These are phyloP conservation scores for Pseudognaphalium luteoalbum DNA, from an alignment of 129 eudicot genomes.

Conservation along the genomic window DNA sequence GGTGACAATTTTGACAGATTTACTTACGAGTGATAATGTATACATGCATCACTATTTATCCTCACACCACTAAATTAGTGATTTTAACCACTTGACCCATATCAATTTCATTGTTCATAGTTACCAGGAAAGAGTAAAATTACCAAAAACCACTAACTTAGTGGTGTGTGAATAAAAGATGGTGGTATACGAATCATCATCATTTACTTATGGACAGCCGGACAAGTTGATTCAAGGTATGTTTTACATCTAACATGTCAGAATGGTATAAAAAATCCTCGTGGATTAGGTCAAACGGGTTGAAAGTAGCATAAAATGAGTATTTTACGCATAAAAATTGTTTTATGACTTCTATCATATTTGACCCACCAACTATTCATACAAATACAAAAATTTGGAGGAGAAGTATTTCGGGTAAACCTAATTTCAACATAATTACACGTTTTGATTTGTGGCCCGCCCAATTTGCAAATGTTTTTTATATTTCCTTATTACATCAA, in stretches of 20 bases:
- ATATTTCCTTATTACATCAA: background rate
- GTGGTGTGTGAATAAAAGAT: too few relatives aligned
- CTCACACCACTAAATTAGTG: too few relatives aligned
- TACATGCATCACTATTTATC: background rate
- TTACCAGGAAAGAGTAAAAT: too few relatives aligned
- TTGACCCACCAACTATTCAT: background rate
- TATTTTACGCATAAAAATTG: background rate
- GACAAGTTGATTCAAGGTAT: background rate
- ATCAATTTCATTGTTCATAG: too few relatives aligned
- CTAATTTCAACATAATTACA: background rate
- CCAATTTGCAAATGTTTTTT: background rate
- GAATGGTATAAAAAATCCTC: background rate
- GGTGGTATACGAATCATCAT: too few relatives aligned
- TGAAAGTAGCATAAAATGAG: background rate
- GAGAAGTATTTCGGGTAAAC: background rate
- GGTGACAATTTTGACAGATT: too few relatives aligned
- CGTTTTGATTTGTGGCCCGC: slow-evolving; percentile 1
- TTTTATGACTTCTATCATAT: background rate
- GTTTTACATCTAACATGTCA: background rate
- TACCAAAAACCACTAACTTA: too few relatives aligned
- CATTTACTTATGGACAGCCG: background rate
- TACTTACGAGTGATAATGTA: background rate
- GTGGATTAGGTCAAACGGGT: background rate
- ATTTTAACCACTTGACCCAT: too few relatives aligned
- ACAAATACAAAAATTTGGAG: background rate